Evolutionary conservation across 2,329 filamentous ascomycete species (phyloP).

Genomic region (Verticillium zaregamsianum): DNA sequence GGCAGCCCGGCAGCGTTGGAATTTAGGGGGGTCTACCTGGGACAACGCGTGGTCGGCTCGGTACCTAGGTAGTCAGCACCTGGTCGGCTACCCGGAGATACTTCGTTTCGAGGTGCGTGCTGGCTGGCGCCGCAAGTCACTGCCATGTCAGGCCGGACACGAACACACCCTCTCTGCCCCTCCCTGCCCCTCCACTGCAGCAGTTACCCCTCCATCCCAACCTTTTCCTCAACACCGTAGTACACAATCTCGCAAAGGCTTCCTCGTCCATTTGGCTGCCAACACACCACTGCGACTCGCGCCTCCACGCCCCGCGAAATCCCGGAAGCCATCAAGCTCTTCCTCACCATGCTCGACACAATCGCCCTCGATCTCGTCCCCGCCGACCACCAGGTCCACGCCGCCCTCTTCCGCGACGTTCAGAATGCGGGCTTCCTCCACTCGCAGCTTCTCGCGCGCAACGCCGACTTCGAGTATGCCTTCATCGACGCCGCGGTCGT

Average conservation of each 20-base stretch:
- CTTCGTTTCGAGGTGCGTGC: neutral
- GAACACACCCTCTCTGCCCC: neutral
- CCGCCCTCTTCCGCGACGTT: conserved; percentile 72
- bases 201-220: neutral
- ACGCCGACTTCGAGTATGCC: conserved; percentile 85
- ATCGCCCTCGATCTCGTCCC: conserved; percentile 75
- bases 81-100: neutral
- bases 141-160: too few relatives aligned
- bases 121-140: too few relatives aligned
- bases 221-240: neutral
- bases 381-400: conserved; percentile 60
- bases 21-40: too few relatives aligned
- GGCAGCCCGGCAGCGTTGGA: too few relatives aligned
- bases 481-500: conserved; percentile 84
- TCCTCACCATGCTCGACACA: conserved; percentile 55
- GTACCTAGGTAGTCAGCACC: too few relatives aligned
- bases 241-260: neutral
- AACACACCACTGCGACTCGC: neutral
- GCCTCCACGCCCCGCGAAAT: neutral
- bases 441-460: conserved; percentile 78
- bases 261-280: neutral
- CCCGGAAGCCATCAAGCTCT: too few relatives aligned
- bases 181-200: neutral
- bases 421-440: conserved; percentile 75
- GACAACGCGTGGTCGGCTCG: too few relatives aligned